Evolutionary conservation across 768 basidiomycete genomes (phyloP), one percentile per base, ranked within the genome.

Genomic region (Psilocybe subaeruginosa): DNA sequence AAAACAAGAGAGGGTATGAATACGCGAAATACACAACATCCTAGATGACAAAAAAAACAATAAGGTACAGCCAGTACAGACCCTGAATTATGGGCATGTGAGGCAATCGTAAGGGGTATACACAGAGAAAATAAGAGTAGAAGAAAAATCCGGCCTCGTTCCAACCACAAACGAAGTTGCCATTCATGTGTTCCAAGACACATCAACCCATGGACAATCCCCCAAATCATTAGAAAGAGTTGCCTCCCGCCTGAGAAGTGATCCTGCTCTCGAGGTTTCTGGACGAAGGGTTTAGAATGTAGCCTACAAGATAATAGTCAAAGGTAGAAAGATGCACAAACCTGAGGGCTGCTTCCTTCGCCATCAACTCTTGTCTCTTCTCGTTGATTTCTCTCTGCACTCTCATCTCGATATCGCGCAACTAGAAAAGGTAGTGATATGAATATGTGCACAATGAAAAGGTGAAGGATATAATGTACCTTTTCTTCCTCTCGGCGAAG

Each of bases 321-420:
- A 16, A n/a, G 51, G 16, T 56, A 37, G 23, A 7, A 48, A 11
- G 30, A 35, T 43, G 14, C 14, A 66, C 81, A 16, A 58, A 88
- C 88, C 88, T 81, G 69, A 91, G 85, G 17, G 88, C 85, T 70
- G 91, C 91, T 74, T 96, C 93, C 74, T 93, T 93, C 47, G 92
- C 94, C 71, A 91, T 72, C 49, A 95, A 78, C 73, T 95, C 89
- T 71, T 95, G 92, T 67, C 89, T 82, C 78, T 91, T 92, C 78
- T 94, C 88, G 73, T 89, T 89, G 73, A 96, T 90, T 73, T 96
- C 93, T 59, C 93, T 82, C 73, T 94, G 92, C 31, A 93, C 89
- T 66, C 88, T 89, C 66, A 95, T 78, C 72, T 96, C 93, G 72
- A 92, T 85, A 72, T 95, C 94, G 66, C 92, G 90, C 33, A 96